Conservation (phyloP, 805 yeast species). For the Hanseniaspora singularis region DNA sequence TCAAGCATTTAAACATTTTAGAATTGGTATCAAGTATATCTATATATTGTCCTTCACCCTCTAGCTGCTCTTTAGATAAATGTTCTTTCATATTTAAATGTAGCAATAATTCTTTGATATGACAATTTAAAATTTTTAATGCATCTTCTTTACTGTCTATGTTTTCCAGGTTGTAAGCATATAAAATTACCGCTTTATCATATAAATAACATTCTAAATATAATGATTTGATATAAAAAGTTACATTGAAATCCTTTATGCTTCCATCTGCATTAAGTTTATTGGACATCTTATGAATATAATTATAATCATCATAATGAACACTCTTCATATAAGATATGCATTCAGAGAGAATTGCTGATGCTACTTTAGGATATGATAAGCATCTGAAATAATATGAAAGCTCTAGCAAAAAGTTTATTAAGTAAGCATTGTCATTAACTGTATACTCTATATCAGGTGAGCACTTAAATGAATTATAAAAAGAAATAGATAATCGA, state of each 20-base stretch:
- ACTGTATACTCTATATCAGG: neutral
- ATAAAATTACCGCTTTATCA: too few species aligned
- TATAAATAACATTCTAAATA: constrained; percentile 7
- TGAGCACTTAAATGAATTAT: too few species aligned
- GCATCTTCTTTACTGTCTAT: constrained; percentile 6
- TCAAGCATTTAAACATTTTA: neutral
- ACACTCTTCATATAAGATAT: constrained; percentile 4
- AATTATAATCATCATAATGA: constrained; percentile 6
- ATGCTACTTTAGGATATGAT: constrained; percentile 5
- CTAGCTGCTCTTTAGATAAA: neutral
- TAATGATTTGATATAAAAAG: constrained; percentile 3
- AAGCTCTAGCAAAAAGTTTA: neutral
- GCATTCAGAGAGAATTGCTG: constrained; percentile 5
- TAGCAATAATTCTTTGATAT: neutral
- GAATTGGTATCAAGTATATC: constrained; percentile 1
- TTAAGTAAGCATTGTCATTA: constrained; percentile 10
- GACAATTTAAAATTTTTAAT: constrained; percentile 3
- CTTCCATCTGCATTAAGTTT: neutral
- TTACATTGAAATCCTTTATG: neutral
- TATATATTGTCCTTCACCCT: neutral
- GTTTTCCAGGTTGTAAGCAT: too few species aligned
- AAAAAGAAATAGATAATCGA: neutral
- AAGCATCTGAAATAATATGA: constrained; percentile 11
- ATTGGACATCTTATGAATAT: neutral
- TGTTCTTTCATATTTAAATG: neutral